Base-by-base conservation (phyloP, 2,329 filamentous ascomycete genomes). In the Stachybotrys elegans region DNA sequence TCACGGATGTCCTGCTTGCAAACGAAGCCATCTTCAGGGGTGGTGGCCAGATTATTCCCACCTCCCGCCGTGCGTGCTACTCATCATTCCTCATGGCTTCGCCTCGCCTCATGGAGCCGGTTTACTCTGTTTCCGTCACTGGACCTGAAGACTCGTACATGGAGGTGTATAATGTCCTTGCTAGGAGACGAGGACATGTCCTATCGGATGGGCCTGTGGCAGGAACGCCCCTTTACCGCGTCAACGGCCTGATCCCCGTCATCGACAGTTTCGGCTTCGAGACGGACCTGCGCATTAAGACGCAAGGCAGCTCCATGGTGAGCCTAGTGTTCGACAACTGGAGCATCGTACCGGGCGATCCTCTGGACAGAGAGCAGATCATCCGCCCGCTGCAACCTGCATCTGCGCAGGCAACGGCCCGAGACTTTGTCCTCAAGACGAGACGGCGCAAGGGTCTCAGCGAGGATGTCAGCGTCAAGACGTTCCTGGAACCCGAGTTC, bases 251-350 rank as follows among this genome's bases (percentile, higher is more conserved):
- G 40, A 83, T 98, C 44, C 93, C 93, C 9, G 93, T 97, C 47
- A 95, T 98, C 60, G 93, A 98, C 71, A 90, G 84, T 22, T 98
- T 98, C 59, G 93, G 93, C 17, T 97, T 98, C 66, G 93, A 98
- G 72, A 97, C 93, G 13, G 93, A 98, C 70, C 75, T 98, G 46
- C 79, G 93, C 50, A 97, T 97, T 60, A 91, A 95, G 67, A 96
- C 92, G 0, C 88, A 96, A 70, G 92, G 93, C 42, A 85, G 90
- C 62, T 90, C 91, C 44, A 91, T 88, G 58, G 83, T 97, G 43
- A 90, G 84, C 56, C 76, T 98, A 27, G 89, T 95, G 12, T 98
- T 98, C 65, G 93, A 98, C 61, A 83, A 88, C 52, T 98, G 93
- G 93, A 90, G 79, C 58, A 88, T 97, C 49, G 92, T 98, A 2